Evolutionary conservation across 495 filamentous ascomycete genomes (phyloP), one percentile per base, ranked within the genome.

Genomic region (Daldinia loculata): DNA sequence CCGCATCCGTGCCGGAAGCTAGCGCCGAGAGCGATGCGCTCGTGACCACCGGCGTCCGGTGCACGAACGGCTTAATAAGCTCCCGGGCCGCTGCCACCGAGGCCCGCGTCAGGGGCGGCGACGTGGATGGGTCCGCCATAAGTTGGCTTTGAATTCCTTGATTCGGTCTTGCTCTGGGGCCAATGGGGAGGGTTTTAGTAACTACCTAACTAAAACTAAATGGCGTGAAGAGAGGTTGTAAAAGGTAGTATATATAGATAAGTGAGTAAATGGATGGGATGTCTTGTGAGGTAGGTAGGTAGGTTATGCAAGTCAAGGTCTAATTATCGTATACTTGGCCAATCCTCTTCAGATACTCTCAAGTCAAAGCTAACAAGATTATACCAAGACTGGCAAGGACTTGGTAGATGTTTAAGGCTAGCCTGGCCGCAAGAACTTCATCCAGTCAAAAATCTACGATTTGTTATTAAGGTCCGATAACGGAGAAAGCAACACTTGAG

Each of bases 11-110:
- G 29, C 89, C 89, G 4, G 92, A 96, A 24, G 93, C 93, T 69
- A 97, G 80, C 2, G 67, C 73, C 74, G 90, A 87, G 61, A 99
- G 87, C 2, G 92, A 93, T 7, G 80, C 77, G 75, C 87, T 91
- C 56, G 94, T 97, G 27, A 94, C 81, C 14, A 97, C 87, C 6
- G 94, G 93, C 12, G 95, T 98, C 61, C 80, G 84, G 83, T 97
- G 93, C 79, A 98, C 88, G 80, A 92, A 86, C 0, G 85, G 83
- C 68, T 88, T 83, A 72, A 98, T 94, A 43, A 92, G 85, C 43
- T 80, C 71, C 81, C 93, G 89, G 3, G 95, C 95, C 56, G 82
- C 81, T 39, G 87, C 70, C 38, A 97, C 87, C 27, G 90, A 91
- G 53, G 82, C 76, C 12, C 92, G 89, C 22, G 88, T 92, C 15